Conservation (phyloP, 129 eudicot genomes). For the Pittosporum tobira region DNA sequence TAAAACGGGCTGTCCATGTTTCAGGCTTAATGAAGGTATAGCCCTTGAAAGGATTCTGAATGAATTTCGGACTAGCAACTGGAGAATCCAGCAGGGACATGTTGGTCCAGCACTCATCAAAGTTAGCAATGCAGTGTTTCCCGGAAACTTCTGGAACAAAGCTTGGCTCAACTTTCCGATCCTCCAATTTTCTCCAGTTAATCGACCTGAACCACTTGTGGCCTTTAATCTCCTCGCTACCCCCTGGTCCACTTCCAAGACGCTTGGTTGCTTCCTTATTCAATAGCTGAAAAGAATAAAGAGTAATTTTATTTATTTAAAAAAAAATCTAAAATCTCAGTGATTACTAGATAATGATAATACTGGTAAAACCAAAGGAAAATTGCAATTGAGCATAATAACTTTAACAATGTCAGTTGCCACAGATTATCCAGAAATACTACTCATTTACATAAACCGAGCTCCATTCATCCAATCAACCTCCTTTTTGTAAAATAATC, state of each 20-base stretch:
- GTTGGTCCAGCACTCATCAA: constrained; percentile 59
- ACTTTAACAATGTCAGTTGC: no score
- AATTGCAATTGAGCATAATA: not conserved
- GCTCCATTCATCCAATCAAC: not conserved
- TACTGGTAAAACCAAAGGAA: not conserved
- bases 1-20: constrained; percentile 14
- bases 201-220: constrained; percentile 61
- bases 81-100: constrained; percentile 58
- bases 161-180: constrained; percentile 51
- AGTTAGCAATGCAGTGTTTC: constrained; percentile 52
- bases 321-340: not conserved
- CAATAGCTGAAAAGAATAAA: constrained; percentile 30
- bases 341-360: not conserved
- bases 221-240: constrained; percentile 42
- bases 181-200: constrained; percentile 57
- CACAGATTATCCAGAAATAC: not conserved
- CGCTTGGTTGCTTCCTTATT: constrained; percentile 56
- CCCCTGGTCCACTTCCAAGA: constrained; percentile 45
- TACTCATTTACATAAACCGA: not conserved
- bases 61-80: constrained; percentile 45
- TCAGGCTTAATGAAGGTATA: constrained; percentile 47
- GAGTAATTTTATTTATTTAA: no score
- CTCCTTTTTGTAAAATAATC: not conserved
- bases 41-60: constrained; percentile 46
- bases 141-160: constrained; percentile 57